phyloP scores from a whole-genome alignment of 495 filamentous ascomycete species.

The Aspergillus homomorphus region DNA sequence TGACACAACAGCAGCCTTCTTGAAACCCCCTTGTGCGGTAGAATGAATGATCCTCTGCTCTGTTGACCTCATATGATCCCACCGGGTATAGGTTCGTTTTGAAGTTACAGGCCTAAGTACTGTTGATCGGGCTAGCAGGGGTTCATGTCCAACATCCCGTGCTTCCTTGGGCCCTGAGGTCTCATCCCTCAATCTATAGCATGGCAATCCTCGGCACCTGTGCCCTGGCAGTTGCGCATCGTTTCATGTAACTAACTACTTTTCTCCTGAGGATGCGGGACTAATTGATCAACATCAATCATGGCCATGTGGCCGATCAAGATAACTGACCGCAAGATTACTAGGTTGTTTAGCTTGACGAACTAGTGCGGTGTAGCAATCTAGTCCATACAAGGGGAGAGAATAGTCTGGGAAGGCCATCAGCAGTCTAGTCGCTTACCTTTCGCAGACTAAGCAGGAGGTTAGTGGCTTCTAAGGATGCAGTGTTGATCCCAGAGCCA shows the following conservation, averaged over 20 bases:
- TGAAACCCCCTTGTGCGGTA: background rate
- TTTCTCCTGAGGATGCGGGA: background rate
- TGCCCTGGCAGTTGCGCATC: background rate
- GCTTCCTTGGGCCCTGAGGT: no score
- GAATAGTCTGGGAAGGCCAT: background rate
- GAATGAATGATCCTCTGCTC: background rate
- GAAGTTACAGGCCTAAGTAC: background rate
- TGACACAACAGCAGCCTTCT: background rate
- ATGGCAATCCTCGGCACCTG: background rate
- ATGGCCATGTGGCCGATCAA: constrained; percentile 1
- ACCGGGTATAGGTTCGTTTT: background rate
- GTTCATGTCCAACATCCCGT: no score
- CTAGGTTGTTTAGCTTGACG: background rate
- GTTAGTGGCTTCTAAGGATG: constrained; percentile 7
- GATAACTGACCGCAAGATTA: background rate
- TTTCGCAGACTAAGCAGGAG: background rate
- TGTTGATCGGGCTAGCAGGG: background rate
- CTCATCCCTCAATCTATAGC: no score
- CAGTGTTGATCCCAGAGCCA: constrained; percentile 10
- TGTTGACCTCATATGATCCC: no score
- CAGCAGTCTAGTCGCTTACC: background rate
- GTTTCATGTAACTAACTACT: background rate
- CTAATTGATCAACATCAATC: background rate
- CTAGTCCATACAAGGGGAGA: background rate
- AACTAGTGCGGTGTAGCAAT: background rate